Evolutionary conservation across 495 filamentous ascomycete species (phyloP).

Genomic region (Xylaria curta): DNA sequence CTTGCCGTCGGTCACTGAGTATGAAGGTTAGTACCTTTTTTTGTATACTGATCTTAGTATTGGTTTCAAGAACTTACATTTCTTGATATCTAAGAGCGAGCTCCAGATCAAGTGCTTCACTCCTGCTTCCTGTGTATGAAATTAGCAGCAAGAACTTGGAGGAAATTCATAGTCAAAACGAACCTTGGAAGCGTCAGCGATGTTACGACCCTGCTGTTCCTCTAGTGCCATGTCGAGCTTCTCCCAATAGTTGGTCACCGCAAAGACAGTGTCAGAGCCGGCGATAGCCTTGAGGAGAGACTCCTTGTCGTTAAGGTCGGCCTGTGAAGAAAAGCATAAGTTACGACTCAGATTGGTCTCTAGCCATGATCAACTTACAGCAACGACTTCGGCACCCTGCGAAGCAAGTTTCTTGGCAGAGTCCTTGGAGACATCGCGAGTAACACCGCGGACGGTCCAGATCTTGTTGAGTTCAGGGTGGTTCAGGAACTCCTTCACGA

Average conservation of each 20-base stretch:
- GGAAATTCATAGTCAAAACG: conserved; percentile 7
- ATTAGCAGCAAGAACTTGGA: conserved; percentile 4
- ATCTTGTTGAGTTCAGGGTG: conserved; percentile 54
- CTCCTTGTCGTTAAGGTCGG: conserved; percentile 56
- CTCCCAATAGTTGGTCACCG: conserved; percentile 65
- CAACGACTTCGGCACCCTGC: conserved; percentile 53
- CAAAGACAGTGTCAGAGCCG: conserved; percentile 62
- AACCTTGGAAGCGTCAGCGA: conserved; percentile 60
- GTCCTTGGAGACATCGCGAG: conserved; percentile 56
- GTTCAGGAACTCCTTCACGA: conserved; percentile 59
- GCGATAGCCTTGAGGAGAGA: conserved; percentile 58
- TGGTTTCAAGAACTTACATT: conserved; percentile 12
- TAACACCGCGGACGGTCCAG: conserved; percentile 64
- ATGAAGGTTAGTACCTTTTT: background rate
- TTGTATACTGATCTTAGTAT: background rate
- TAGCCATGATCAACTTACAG: conserved; percentile 11
- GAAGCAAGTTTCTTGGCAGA: conserved; percentile 50
- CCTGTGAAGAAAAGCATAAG: conserved; percentile 41
- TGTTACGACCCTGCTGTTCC: conserved; percentile 60
- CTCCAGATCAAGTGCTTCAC: conserved; percentile 63
- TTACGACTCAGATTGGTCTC: background rate
- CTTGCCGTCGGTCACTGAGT: conserved; percentile 50
- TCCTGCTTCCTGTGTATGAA: conserved; percentile 39
- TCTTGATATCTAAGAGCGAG: conserved; percentile 34
- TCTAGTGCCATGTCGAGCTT: conserved; percentile 56